Conservation (phyloP, 1,139 yeast species). For the Geotrichum klebahnii region DNA sequence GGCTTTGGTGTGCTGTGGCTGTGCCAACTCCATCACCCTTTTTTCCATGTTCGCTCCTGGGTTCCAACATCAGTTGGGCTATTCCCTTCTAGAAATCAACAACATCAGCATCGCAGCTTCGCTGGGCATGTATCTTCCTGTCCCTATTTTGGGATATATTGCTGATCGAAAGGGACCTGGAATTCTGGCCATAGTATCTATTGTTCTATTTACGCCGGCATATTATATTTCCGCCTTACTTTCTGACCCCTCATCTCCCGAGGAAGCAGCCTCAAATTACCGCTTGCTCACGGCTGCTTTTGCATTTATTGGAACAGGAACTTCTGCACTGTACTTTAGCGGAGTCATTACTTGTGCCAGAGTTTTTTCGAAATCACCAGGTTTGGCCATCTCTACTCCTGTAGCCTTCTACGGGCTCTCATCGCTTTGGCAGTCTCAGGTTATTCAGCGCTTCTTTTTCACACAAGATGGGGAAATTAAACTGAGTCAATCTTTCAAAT, state of each 20-base stretch:
- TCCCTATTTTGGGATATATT: conserved; percentile 75
- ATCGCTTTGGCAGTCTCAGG: conserved; percentile 51
- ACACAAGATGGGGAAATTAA: conserved; percentile 17
- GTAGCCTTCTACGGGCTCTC: conserved; percentile 83
- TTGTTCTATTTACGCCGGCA: conserved; percentile 64
- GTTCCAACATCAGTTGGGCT: conserved; percentile 56
- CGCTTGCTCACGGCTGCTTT: conserved; percentile 35
- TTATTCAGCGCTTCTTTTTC: conserved; percentile 41
- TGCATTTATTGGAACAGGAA: conserved; percentile 70
- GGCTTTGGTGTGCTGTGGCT: conserved; percentile 47
- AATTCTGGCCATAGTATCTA: conserved; percentile 58
- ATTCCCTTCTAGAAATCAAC: conserved; percentile 69
- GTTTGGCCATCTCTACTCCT: conserved; percentile 81
- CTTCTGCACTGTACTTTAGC: conserved; percentile 74
- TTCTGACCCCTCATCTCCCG: not conserved
- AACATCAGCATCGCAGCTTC: conserved; percentile 70
- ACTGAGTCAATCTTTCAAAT: conserved; percentile 46
- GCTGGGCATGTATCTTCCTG: conserved; percentile 77
- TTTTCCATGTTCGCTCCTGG: conserved; percentile 76
- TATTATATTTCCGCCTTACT: conserved; percentile 51
- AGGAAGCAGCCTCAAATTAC: conserved; percentile 13
- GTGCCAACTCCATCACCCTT: conserved; percentile 76
- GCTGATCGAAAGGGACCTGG: conserved; percentile 87
- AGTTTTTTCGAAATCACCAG: conserved; percentile 66
- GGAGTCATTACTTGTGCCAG: conserved; percentile 79